Conservation (phyloP, 2,329 filamentous ascomycete genomes). For the Colletotrichum spinosum region DNA sequence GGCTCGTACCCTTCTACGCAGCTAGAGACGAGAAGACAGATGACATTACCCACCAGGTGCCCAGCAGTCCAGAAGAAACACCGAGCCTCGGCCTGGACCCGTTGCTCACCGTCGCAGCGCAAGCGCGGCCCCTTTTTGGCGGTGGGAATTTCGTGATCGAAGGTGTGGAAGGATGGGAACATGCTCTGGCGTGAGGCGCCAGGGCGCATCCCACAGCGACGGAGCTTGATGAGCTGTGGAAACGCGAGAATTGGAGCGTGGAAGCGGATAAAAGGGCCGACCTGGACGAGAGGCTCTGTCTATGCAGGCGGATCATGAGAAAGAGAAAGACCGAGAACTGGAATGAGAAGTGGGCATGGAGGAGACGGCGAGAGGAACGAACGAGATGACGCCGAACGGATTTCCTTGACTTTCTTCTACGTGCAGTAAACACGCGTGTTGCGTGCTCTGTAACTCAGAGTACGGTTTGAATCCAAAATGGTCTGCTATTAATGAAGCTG, state of each 20-base stretch:
- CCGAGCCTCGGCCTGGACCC: constrained; percentile 35
- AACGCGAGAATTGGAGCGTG: constrained; percentile 5
- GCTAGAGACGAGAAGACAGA: background rate
- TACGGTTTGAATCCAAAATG: background rate
- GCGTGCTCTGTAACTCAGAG: too few relatives aligned
- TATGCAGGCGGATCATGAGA: background rate
- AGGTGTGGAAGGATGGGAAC: constrained; percentile 3
- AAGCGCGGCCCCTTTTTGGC: background rate
- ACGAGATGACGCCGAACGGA: constrained; percentile 13
- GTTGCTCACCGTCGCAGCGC: background rate
- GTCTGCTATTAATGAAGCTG: background rate
- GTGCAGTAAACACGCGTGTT: too few relatives aligned
- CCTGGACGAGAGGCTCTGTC: background rate
- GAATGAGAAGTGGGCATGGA: constrained; percentile 31
- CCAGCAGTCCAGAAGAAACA: constrained; percentile 23
- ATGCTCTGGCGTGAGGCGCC: background rate
- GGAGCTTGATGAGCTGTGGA: constrained; percentile 19
- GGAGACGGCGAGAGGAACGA: constrained; percentile 13
- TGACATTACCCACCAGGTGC: background rate
- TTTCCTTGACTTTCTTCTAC: too few relatives aligned
- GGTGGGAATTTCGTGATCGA: constrained; percentile 8
- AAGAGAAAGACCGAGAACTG: background rate
- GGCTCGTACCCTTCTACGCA: constrained; percentile 2
- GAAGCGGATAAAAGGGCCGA: constrained; percentile 24
- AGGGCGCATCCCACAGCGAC: background rate